Percentiles rank a stretch among this genome's conserved stretches.
phyloP scores from a whole-genome alignment of 148 eudicot species.

The Salicornia ramosissima region DNA sequence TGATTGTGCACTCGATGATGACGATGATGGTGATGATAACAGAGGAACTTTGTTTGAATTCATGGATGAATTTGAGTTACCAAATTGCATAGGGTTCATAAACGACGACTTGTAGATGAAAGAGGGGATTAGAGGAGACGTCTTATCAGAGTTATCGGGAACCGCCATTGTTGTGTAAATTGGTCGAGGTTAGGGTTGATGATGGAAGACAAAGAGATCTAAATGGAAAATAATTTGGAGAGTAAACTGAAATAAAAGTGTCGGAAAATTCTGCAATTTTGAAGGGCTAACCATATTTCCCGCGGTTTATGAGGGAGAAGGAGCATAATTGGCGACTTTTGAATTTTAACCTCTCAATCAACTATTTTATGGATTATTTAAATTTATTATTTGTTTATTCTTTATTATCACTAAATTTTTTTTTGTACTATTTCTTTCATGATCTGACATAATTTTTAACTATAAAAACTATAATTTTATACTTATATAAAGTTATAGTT shows the following conservation, averaged over 20 bases:
- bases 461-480: too few species aligned
- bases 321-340: not conserved
- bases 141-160: not conserved
- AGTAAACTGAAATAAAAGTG: not conserved
- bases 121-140: not conserved
- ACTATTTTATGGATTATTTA: too few species aligned
- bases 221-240: not conserved
- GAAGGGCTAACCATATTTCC: not conserved
- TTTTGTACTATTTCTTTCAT: too few species aligned
- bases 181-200: not conserved
- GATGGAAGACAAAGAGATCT: not conserved
- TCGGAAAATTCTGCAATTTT: not conserved
- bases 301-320: not conserved
- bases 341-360: not conserved
- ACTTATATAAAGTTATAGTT: too few species aligned
- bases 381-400: too few species aligned
- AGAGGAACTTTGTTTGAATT: not conserved
- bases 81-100: not conserved
- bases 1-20: not conserved
- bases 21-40: not conserved
- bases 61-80: not conserved
- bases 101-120: not conserved
- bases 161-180: not conserved
- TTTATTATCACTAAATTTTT: too few species aligned
- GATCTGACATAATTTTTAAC: too few species aligned